phyloP scores from a whole-genome alignment of 2,329 filamentous ascomycete genomes.

The Dactylellina cionopaga region DNA sequence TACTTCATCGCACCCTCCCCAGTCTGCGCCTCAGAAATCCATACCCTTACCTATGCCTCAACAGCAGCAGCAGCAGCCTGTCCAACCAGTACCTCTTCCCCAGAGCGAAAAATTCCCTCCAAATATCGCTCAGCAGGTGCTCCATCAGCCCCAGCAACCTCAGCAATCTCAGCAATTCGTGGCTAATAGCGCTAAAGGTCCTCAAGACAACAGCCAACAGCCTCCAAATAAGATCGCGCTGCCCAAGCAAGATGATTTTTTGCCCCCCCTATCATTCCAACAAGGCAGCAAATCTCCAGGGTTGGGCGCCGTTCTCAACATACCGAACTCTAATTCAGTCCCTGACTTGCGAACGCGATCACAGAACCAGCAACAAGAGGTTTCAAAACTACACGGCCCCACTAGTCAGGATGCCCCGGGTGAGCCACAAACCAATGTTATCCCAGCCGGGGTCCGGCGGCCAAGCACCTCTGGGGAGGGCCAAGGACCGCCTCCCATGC shows the following conservation, averaged over 20 bases:
- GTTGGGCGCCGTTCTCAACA: slow-evolving; percentile 25
- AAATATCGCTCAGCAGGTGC: neutral
- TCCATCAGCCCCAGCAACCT: no score
- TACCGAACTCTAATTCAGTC: slow-evolving; percentile 27
- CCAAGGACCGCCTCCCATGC: slow-evolving; percentile 7
- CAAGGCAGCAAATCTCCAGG: slow-evolving; percentile 43
- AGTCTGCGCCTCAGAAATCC: neutral
- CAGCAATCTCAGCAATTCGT: slow-evolving; percentile 6
- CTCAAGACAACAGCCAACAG: slow-evolving; percentile 24
- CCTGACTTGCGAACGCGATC: slow-evolving; percentile 21
- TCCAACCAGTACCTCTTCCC: slow-evolving; percentile 5
- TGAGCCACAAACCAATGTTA: neutral
- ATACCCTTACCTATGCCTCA: neutral
- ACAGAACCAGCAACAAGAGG: slow-evolving; percentile 33
- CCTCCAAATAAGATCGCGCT: slow-evolving; percentile 15
- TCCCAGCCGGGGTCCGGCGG: neutral
- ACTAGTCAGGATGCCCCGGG: neutral
- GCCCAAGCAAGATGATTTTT: slow-evolving; percentile 38
- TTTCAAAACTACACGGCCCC: neutral
- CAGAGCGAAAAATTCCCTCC: slow-evolving; percentile 33
- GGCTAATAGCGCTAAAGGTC: neutral
- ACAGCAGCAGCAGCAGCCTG: neutral
- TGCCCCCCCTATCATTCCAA: slow-evolving; percentile 43
- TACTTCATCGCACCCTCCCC: neutral
- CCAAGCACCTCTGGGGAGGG: slow-evolving; percentile 25